Evolutionary conservation across 2,329 filamentous ascomycete species (phyloP).

Genomic region (Ophiostoma sp.): DNA sequence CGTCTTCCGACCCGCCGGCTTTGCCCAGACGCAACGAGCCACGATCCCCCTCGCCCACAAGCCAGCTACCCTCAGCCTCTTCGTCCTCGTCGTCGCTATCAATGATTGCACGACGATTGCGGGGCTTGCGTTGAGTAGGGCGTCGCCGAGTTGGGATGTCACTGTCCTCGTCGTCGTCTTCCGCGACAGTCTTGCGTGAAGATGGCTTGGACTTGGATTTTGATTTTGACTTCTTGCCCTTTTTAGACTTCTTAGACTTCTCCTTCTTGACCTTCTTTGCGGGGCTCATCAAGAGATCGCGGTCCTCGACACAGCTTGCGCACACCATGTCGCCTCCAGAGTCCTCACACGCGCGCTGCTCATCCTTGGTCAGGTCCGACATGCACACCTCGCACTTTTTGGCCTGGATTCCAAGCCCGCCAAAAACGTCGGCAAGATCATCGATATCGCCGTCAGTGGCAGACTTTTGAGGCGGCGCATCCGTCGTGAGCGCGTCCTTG

Average conservation of each 20-base stretch:
- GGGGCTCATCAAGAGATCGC: conserved; percentile 57
- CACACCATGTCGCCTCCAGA: conserved; percentile 51
- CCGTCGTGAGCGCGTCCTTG: conserved; percentile 72
- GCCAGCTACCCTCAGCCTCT: conserved; percentile 71
- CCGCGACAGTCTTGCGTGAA: conserved; percentile 34
- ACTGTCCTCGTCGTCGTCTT: conserved; percentile 34
- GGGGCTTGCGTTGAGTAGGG: conserved; percentile 34
- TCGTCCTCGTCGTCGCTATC: conserved; percentile 58
- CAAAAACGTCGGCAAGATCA: conserved; percentile 78
- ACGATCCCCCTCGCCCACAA: conserved; percentile 65
- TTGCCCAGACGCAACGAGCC: conserved; percentile 60
- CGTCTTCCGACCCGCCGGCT: conserved; percentile 59
- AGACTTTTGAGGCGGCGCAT: conserved; percentile 44
- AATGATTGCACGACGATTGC: conserved; percentile 53
- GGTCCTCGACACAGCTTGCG: conserved; percentile 66
- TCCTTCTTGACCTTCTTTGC: conserved; percentile 36
- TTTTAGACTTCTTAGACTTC: conserved; percentile 34
- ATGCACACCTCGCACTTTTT: conserved; percentile 84
- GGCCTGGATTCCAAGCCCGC: conserved; percentile 69
- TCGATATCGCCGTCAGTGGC: conserved; percentile 63
- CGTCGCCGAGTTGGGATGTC: conserved; percentile 27
- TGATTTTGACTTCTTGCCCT: background rate
- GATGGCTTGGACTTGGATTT: conserved; percentile 33
- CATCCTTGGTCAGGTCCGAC: conserved; percentile 55
- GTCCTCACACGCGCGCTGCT: conserved; percentile 38